Evolutionary conservation across 2,329 filamentous ascomycete genomes (phyloP), one percentile per base, ranked within the genome.

Genomic region (Chaetomiaceae sp.): DNA sequence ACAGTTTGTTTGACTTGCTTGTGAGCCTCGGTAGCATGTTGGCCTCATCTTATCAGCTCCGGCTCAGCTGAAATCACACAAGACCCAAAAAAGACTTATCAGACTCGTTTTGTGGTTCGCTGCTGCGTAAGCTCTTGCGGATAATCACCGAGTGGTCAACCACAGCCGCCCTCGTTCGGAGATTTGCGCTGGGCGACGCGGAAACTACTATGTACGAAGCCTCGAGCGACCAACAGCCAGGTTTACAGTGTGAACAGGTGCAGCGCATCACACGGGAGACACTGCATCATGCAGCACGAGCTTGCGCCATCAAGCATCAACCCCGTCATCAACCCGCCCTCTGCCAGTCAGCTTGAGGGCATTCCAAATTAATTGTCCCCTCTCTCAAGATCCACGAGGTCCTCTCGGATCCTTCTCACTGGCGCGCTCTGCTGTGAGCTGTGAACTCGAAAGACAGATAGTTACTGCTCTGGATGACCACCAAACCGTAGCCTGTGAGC

Each of bases 281-380:
- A 21, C 47, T 48, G 42, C 43, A 41, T 30, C 36, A 40, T 55
- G 54, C 41, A 53, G 36, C 36, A 16, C 18, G 33, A 49, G 29
- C 29, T 41, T 44, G 44, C 49, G 54, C 21, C 44, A 40, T 34
- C 32, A 13, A 30, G 21, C 37, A 43, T 18, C 45, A 49, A 40
- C n/a, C 43, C 30, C 37, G 43, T 42, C 38, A 44, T 41, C 51
- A 51, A 40, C 21, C 32, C 42, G 42, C 25, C 27, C 36, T 34
- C 45, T 30, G 21, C 44, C 44, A 53, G 38, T 48, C 36, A 41
- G 47, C 21, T 43, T 16, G n/a, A 41, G 16, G 23, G 23, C 29
- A 36, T 38, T 46, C 33, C 48, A 49, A 56, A 49, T 56, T 34
- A 56, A 50, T 53, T 47, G 42, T 51, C 38, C 29, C 44, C 23